Evolutionary conservation across 148 eudicot species (phyloP).

Genomic region (Rhododendron kiyosumense): DNA sequence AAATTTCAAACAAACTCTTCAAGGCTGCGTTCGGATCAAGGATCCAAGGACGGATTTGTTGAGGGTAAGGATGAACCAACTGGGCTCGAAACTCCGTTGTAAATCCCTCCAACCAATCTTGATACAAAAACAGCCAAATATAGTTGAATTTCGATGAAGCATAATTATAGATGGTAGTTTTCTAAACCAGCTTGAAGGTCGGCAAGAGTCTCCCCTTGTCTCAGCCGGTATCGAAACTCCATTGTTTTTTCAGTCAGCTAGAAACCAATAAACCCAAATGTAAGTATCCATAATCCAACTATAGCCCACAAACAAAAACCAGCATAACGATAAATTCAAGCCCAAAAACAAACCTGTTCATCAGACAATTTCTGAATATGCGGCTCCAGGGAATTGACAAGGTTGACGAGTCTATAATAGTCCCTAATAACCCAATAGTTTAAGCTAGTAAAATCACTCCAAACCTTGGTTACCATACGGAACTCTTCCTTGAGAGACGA

Average conservation of each 20-base stretch:
- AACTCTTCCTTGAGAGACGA: slow-evolving; percentile 39
- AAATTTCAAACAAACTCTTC: background rate
- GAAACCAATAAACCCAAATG: slow-evolving; percentile 11
- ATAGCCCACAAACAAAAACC: background rate
- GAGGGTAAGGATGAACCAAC: background rate
- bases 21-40: background rate
- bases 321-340: background rate
- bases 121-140: slow-evolving; percentile 1
- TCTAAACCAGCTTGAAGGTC: slow-evolving; percentile 88
- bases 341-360: slow-evolving; percentile 58
- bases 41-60: background rate
- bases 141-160: background rate
- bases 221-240: slow-evolving; percentile 74
- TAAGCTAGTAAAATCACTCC: slow-evolving; percentile 64
- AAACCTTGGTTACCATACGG: slow-evolving; percentile 45
- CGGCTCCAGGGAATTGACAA: slow-evolving; percentile 66
- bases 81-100: background rate
- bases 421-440: slow-evolving; percentile 92
- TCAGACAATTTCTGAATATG: slow-evolving; percentile 63
- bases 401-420: slow-evolving; percentile 78
- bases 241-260: slow-evolving; percentile 79
- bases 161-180: background rate
- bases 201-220: slow-evolving; percentile 69
- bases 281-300: background rate
- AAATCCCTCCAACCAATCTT: background rate